These are phyloP conservation scores for Nakazawaea laoshanensis DNA, from an alignment of 805 yeast species.

Conservation along the genomic window DNA sequence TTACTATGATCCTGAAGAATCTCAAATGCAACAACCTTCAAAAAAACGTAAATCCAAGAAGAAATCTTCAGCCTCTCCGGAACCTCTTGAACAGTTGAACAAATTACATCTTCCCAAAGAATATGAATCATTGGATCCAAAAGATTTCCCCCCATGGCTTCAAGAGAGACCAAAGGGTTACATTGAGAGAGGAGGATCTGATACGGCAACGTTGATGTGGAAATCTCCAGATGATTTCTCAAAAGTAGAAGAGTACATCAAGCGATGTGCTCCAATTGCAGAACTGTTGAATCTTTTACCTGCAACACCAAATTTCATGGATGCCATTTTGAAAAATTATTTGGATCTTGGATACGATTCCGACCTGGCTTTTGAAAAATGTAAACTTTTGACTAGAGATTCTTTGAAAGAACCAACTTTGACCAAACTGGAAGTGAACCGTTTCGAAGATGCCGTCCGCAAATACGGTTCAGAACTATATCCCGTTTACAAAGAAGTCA, in stretches of 20 bases:
- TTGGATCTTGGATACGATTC: slow-evolving; percentile 44
- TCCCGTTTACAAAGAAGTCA: slow-evolving; percentile 65
- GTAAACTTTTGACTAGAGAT: slow-evolving; percentile 42
- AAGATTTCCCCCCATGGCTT: slow-evolving; percentile 63
- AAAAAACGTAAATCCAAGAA: slow-evolving; percentile 16
- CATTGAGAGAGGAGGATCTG: slow-evolving; percentile 75
- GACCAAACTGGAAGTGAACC: slow-evolving; percentile 46
- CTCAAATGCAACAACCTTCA: slow-evolving; percentile 15
- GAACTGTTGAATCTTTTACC: slow-evolving; percentile 42
- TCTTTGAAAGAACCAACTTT: slow-evolving; percentile 73
- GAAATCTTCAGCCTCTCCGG: slow-evolving; percentile 14
- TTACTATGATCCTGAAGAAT: slow-evolving; percentile 44
- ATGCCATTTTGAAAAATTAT: slow-evolving; percentile 53
- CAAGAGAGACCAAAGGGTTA: slow-evolving; percentile 76
- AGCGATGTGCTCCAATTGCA: slow-evolving; percentile 50
- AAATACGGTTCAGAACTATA: slow-evolving; percentile 72
- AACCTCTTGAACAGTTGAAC: slow-evolving; percentile 15
- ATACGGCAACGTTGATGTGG: slow-evolving; percentile 64
- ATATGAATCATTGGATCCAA: slow-evolving; percentile 28
- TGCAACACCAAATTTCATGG: slow-evolving; percentile 76
- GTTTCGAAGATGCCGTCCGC: slow-evolving; percentile 69
- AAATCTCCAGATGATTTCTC: slow-evolving; percentile 26
- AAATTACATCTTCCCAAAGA: slow-evolving; percentile 38
- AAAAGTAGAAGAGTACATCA: slow-evolving; percentile 33
- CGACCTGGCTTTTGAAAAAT: slow-evolving; percentile 36